phyloP scores from a whole-genome alignment of 208 protist species.

The Leishmania mexicana region DNA sequence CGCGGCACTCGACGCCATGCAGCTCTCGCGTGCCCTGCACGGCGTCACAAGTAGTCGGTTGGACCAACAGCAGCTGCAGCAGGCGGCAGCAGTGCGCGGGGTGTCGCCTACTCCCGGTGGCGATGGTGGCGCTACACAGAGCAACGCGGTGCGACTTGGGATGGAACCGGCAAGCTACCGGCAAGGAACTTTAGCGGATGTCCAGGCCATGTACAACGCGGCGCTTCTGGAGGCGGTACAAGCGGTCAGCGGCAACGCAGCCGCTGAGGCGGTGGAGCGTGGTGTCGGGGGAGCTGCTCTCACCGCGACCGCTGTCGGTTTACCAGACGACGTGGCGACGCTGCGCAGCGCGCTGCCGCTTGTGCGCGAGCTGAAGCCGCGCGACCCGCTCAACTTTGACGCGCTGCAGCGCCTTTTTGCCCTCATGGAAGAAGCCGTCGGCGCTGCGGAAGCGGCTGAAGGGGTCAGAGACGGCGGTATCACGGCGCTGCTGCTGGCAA shows the following conservation, averaged over 20 bases:
- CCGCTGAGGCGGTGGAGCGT: constrained; percentile 10
- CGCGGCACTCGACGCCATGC: constrained; percentile 72
- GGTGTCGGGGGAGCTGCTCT: constrained; percentile 19
- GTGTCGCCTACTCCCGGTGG: background rate
- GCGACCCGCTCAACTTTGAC: constrained; percentile 59
- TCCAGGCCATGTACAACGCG: constrained; percentile 13
- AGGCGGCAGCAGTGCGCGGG: constrained; percentile 1
- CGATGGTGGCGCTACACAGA: background rate
- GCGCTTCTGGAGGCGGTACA: constrained; percentile 19
- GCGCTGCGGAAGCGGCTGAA: background rate
- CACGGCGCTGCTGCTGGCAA: constrained; percentile 36
- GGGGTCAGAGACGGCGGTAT: background rate
- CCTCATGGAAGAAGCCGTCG: constrained; percentile 36
- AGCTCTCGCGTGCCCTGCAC: constrained; percentile 57
- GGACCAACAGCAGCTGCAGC: constrained; percentile 19
- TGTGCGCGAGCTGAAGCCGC: constrained; percentile 61
- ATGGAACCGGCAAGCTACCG: constrained; percentile 26
- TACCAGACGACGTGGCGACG: constrained; percentile 49
- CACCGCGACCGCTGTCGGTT: constrained; percentile 46
- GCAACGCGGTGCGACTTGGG: constrained; percentile 14
- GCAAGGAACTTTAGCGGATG: background rate
- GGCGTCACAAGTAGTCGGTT: constrained; percentile 69
- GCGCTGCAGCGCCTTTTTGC: constrained; percentile 50
- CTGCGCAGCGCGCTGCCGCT: constrained; percentile 40
- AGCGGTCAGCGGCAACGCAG: background rate